Conservation (phyloP, 2,329 filamentous ascomycete species). For the Apiospora koreana region DNA sequence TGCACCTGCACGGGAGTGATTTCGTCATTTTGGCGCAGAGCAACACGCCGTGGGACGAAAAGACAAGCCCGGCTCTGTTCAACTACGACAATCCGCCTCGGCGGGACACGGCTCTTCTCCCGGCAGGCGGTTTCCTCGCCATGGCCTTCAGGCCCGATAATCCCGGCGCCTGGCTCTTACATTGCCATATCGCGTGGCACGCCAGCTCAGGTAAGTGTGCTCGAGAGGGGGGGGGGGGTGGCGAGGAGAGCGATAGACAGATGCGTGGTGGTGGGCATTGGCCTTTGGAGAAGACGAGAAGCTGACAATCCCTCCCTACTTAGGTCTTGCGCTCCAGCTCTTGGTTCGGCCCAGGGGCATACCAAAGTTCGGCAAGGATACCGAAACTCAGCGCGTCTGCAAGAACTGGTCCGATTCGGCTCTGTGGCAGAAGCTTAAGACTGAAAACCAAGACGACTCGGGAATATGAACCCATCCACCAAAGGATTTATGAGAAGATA, state of each 20-base stretch:
- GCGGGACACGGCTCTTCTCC: slow-evolving; percentile 46
- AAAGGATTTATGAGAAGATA: no score
- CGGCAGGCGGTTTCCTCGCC: slow-evolving; percentile 42
- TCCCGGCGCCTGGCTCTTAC: slow-evolving; percentile 47
- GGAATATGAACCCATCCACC: slow-evolving; percentile 14
- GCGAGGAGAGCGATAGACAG: not conserved
- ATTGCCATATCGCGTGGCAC: slow-evolving; percentile 52
- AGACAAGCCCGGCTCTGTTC: slow-evolving; percentile 28
- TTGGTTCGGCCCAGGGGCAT: slow-evolving; percentile 21
- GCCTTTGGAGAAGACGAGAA: not conserved
- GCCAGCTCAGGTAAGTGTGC: slow-evolving; percentile 23
- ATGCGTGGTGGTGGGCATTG: not conserved
- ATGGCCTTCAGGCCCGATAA: slow-evolving; percentile 51
- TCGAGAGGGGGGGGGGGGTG: not conserved
- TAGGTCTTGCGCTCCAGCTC: slow-evolving; percentile 28
- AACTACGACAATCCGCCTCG: slow-evolving; percentile 43
- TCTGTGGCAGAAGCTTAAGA: not conserved
- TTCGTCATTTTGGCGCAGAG: slow-evolving; percentile 28
- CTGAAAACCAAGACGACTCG: slow-evolving; percentile 16
- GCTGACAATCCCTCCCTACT: slow-evolving; percentile 24
- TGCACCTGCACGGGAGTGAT: slow-evolving; percentile 34
- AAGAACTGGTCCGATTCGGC: slow-evolving; percentile 14
- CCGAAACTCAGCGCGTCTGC: slow-evolving; percentile 17
- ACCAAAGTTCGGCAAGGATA: slow-evolving; percentile 7
- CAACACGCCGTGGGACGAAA: slow-evolving; percentile 16